Conservation (phyloP, 352 stramenopile genomes). For the Phytophthora fragariaefolia region DNA sequence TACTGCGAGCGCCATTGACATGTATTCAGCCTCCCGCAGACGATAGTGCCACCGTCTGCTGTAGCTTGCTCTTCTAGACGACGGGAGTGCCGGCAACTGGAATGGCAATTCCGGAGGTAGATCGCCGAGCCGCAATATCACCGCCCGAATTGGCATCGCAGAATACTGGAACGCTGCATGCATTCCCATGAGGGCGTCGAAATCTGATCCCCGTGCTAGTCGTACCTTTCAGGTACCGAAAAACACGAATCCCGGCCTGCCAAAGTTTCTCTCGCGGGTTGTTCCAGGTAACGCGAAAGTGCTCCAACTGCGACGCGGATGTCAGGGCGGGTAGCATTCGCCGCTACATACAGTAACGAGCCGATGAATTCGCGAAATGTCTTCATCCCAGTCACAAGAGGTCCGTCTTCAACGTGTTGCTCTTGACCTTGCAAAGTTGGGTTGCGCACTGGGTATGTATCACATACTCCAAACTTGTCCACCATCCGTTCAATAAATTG, state of each 20-base stretch:
- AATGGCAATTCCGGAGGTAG: conserved; percentile 10
- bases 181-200: no score
- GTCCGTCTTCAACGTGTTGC: conserved; percentile 2
- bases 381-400: neutral
- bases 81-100: neutral
- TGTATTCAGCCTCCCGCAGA: neutral
- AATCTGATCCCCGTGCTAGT: no score
- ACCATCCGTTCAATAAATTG: neutral
- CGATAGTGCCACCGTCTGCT: neutral
- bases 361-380: conserved; percentile 16
- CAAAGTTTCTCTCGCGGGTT: neutral
- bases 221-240: conserved; percentile 18
- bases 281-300: neutral
- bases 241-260: neutral
- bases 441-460: conserved; percentile 8
- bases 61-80: conserved; percentile 14
- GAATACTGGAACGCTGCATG: neutral
- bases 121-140: conserved; percentile 2
- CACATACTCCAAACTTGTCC: conserved; percentile 2
- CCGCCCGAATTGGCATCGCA: conserved; percentile 11
- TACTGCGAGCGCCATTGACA: neutral
- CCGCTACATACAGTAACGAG: conserved; percentile 32
- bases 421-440: conserved; percentile 1
- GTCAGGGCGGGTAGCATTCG: conserved; percentile 29
- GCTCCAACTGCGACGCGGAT: conserved; percentile 13